Base-by-base conservation (phyloP, 805 yeast species). In the Myxozyma neotropica region DNA sequence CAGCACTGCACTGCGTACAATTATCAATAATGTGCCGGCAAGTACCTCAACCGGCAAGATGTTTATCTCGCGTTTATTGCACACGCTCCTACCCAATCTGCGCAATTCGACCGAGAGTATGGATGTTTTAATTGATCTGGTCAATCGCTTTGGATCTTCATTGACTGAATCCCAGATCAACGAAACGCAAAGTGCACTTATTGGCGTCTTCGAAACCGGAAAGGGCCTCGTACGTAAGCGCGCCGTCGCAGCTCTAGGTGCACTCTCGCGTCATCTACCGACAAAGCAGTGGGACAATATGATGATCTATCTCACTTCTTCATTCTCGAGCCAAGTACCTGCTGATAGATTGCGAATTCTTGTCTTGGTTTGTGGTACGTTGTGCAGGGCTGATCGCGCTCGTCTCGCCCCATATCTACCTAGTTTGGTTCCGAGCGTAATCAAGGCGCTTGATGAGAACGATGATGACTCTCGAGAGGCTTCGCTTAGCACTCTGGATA, bases 81-180 rank as follows among this genome's bases (percentile, higher is more conserved):
- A 69, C 6, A 64, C 57, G 5, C 57, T 65, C n/a, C 58, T 53
- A 8, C 62, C 59, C 15, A 52, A 31, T 27, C 48, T 58, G 27
- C 58, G 43, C 27, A 58, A 63, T 4, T 68, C 78, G 0, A 77
- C 85, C 36, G 91, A 87, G 66, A 74, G 79, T 42, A 78, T 86
- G 63, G 93, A 87, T 69, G 78, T 85, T 4, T 70, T 86, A 45
- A 76, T 80, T 23, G 89, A 85, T 65, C 64, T 86, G 42, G 73
- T 84, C 48, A 79, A 78, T 58, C 75, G 78, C 56, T 73, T 83
- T 59, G 84, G 86, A 2, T 65, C 72, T 17, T 73, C 73, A 3
- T 72, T 84, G 35, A 63, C 74, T 0, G 59, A 67, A 3, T 69
- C 66, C 0, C 83, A 82, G 54, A 57, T 79, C 10, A 64, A 52